Base-by-base conservation (phyloP, 495 filamentous ascomycete species). In the Darksidea phi region DNA sequence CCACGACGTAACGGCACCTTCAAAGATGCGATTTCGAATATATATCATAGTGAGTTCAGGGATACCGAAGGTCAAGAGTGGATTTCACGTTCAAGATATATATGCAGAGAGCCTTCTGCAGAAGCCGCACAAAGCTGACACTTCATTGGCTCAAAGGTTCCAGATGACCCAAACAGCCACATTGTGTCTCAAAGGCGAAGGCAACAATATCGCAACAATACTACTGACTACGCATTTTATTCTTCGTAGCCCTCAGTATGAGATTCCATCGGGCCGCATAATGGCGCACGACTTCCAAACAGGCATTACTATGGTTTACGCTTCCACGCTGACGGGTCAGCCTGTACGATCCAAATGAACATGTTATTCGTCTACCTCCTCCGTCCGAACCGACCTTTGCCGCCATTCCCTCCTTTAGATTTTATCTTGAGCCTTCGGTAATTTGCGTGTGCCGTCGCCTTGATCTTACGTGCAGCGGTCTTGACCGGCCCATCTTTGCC, bases 391-490 rank as follows among this genome's bases (percentile, higher is more conserved):
- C 53, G 28, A 2, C 60, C 60, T 54, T 51, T 58, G 47, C 60
- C 65, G 42, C 57, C 57, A 43, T 61, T 53, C 26, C 38, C 48
- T 20, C 36, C 55, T 23, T 65, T 69, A 43, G 54, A 48, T 49
- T 69, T 69, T 26, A 69, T 69, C 47, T 69, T 69, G 15, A 69
- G 58, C 25, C 50, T 62, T 8, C 66, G 62, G 50, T 62, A 69
- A 45, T 69, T 69, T 45, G 66, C 66, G 26, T 69, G 57, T 28
- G 61, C 61, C 4, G 66, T 53, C 24, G 60, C 66, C 42, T 63
- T 64, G 23, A 64, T 48, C 46, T 57, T 68, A 0, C 61, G 49
- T 37, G 47, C 66, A 32, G 56, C 66, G 11, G 23, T 57, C 51
- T 61, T 68, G 20, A 68, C 66, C 21, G 48, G 26, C 38, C 60